These are phyloP conservation scores for Boletus edulis DNA, from an alignment of 768 basidiomycete species.

Conservation along the genomic window DNA sequence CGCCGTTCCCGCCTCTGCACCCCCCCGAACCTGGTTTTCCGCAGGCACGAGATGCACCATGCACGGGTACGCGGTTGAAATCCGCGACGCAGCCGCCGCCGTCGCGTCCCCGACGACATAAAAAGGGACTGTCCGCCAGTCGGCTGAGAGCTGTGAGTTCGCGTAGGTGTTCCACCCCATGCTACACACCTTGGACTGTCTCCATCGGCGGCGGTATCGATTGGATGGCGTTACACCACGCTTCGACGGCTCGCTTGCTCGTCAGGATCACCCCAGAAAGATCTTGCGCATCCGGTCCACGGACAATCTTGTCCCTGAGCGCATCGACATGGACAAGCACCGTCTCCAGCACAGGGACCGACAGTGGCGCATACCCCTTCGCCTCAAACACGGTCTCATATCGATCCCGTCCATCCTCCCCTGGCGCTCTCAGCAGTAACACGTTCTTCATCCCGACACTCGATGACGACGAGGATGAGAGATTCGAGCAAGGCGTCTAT, in stretches of 20 bases:
- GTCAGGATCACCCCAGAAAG: conserved; percentile 72
- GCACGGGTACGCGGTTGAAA: conserved; percentile 28
- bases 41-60: conserved; percentile 35
- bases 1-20: conserved; percentile 58
- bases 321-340: conserved; percentile 44
- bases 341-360: conserved; percentile 75
- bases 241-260: conserved; percentile 74
- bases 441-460: conserved; percentile 28
- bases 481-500: background rate
- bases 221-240: conserved; percentile 50
- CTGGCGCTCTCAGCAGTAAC: conserved; percentile 41
- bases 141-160: conserved; percentile 24
- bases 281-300: conserved; percentile 33
- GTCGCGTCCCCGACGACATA: conserved; percentile 78
- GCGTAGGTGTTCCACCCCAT: background rate
- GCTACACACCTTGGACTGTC: conserved; percentile 12
- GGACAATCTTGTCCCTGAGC: conserved; percentile 42
- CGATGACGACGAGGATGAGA: background rate
- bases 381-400: conserved; percentile 54
- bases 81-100: conserved; percentile 40
- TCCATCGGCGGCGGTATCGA: conserved; percentile 1
- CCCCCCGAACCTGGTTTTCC: conserved; percentile 39
- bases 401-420: conserved; percentile 42
- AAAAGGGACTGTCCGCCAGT: conserved; percentile 64
- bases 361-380: conserved; percentile 50